Evolutionary conservation across 306 rosid species (phyloP), one percentile per base, ranked within the genome.

Genomic region (Castanea sativa): DNA sequence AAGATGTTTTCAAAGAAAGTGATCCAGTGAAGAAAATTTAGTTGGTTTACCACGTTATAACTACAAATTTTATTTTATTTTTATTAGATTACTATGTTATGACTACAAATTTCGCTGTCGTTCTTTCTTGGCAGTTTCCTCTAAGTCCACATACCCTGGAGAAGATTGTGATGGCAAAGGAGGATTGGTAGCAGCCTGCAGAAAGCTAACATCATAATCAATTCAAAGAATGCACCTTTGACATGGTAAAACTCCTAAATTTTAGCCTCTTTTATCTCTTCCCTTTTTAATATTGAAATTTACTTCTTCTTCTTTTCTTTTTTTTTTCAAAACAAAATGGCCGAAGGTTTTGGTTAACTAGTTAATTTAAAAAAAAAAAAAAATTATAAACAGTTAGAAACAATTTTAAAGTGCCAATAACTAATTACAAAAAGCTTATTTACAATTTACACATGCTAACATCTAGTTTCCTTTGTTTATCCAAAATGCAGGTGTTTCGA

Each of bases 41-140:
- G 65, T 9, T 67, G 49, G 72, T 32, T 33, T 67, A 10, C 15
- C 72, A 6, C 3, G 52, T 9, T 67, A 33, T 67, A 7, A 33
- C 72, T 32, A 33, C 72, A 19, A 9, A 10, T 49, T 49, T 49
- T 49, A 10, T 10, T 49, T 49, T 12, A 13, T 10, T 19, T 32
- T 11, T 32, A 25, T 20, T 32, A 20, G 72, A 16, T 33, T 67
- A 10, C 25, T 15, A 6, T 19, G 27, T 9, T 67, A 33, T 67
- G 9, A 18, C 52, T 18, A 4, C 72, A 19, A 4, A 85, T 86
- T 94, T 57, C 85, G 76, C 76, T 71, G 73, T 2, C 91, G 90
- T 55, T 91, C 92, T 76, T 81, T 88, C 89, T 55, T 90, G 21
- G 97, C 96, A 55, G 53, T 81, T 52, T 80, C 92, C 68, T 90